A percentile compares a stretch with the other conserved stretches of the same genome.
Evolutionary conservation across 768 basidiomycete species (phyloP).

Genomic region (Podaxis sp.): DNA sequence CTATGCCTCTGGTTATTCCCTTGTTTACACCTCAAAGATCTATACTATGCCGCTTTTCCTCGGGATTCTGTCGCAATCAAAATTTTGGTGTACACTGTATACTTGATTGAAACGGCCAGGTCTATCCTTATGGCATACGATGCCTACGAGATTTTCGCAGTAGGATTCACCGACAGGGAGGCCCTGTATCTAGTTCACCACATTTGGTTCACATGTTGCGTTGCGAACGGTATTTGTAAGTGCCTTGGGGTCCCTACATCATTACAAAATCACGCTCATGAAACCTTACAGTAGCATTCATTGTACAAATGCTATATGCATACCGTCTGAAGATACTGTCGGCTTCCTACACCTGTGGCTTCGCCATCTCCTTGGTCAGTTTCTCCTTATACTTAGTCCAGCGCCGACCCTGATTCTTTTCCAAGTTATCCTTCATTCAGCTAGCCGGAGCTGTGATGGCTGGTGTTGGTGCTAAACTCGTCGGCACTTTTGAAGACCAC

Average conservation of each 20-base stretch:
- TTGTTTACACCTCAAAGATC: not conserved
- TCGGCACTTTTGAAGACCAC: not conserved
- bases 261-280: not conserved
- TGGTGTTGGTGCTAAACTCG: not conserved
- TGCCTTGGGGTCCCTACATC: not conserved
- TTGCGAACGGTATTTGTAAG: not conserved
- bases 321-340: slow-evolving; percentile 27
- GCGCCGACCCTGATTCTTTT: not conserved
- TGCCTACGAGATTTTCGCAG: not conserved
- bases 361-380: not conserved
- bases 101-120: not conserved
- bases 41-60: slow-evolving; percentile 12
- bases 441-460: not conserved
- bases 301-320: slow-evolving; percentile 27
- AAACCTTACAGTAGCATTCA: slow-evolving; percentile 22
- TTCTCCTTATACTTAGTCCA: not conserved
- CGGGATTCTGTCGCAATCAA: slow-evolving; percentile 2
- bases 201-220: not conserved
- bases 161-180: not conserved
- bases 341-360: slow-evolving; percentile 6
- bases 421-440: not conserved
- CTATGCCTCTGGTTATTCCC: not conserved
- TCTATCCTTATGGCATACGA: not conserved
- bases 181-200: not conserved
- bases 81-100: slow-evolving; percentile 5